Evolutionary conservation across 805 yeast genomes (phyloP).

Genomic region (Debaryomyces tyrocola): DNA sequence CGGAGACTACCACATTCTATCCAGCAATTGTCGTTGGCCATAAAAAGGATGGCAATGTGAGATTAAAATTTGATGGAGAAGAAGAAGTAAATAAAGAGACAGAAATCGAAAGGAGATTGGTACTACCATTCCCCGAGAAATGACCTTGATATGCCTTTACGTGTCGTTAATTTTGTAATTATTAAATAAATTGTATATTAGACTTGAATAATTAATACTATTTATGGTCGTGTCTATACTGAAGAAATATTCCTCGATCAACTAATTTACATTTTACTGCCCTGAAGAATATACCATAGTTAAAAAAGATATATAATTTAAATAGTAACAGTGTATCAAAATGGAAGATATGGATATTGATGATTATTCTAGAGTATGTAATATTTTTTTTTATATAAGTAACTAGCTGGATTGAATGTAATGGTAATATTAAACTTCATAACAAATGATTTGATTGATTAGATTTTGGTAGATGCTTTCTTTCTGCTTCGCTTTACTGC

Average conservation of each 20-base stretch:
- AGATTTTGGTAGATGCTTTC: not conserved
- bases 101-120: conserved; percentile 82
- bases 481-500: conserved; percentile 1
- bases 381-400: not conserved
- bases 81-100: conserved; percentile 96
- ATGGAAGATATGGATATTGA: conserved; percentile 68
- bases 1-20: conserved; percentile 96
- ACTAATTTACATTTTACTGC: not conserved
- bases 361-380: conserved; percentile 60
- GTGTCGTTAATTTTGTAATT: not conserved
- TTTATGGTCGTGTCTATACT: not conserved
- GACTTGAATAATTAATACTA: not conserved
- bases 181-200: not conserved
- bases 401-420: conserved; percentile 3
- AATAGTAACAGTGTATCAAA: conserved; percentile 6
- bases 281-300: no score
- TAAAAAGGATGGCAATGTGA: conserved; percentile 71
- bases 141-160: not conserved
- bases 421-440: conserved; percentile 1
- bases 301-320: not conserved
- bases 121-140: conserved; percentile 65
- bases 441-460: not conserved
- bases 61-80: conserved; percentile 90
- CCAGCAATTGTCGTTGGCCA: conserved; percentile 88
- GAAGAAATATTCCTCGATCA: not conserved